Conservation (phyloP, 2,329 filamentous ascomycete genomes). For the Aschersonia sp. region DNA sequence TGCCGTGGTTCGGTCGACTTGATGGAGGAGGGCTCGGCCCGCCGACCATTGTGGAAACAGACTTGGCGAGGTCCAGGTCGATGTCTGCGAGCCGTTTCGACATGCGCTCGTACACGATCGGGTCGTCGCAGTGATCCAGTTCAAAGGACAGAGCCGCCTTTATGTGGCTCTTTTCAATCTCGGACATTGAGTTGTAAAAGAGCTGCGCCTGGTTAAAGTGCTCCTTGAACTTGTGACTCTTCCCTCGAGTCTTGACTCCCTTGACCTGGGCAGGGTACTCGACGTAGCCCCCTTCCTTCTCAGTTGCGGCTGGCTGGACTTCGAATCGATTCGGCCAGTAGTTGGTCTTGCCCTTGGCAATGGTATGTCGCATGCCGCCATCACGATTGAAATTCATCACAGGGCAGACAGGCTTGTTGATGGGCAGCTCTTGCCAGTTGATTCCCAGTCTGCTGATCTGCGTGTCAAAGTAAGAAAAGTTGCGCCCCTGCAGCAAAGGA, state of each 20-base stretch:
- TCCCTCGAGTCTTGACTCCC: slow-evolving; percentile 55
- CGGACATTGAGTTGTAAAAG: slow-evolving; percentile 65
- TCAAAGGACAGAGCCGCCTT: slow-evolving; percentile 62
- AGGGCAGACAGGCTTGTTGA: slow-evolving; percentile 61
- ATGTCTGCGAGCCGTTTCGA: slow-evolving; percentile 56
- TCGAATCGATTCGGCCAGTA: slow-evolving; percentile 23
- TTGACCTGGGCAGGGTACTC: slow-evolving; percentile 48
- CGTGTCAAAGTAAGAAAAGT: slow-evolving; percentile 53
- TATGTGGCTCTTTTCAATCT: slow-evolving; percentile 54
- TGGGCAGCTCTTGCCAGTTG: slow-evolving; percentile 65
- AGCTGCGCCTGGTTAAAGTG: slow-evolving; percentile 67
- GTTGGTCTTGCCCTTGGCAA: slow-evolving; percentile 4
- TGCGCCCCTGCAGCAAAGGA: slow-evolving; percentile 58
- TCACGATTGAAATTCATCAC: slow-evolving; percentile 68
- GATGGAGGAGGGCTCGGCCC: slow-evolving; percentile 40
- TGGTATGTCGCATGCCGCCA: slow-evolving; percentile 4
- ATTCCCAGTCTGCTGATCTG: slow-evolving; percentile 40
- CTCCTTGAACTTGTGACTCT: slow-evolving; percentile 62
- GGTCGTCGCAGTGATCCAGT: slow-evolving; percentile 70
- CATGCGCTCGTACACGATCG: slow-evolving; percentile 58
- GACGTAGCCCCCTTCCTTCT: slow-evolving; percentile 50
- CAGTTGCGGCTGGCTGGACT: slow-evolving; percentile 47
- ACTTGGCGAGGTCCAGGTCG: slow-evolving; percentile 52
- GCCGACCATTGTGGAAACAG: slow-evolving; percentile 56
- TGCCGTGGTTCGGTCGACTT: slow-evolving; percentile 45